Conservation (phyloP, 352 stramenopile genomes). For the Lagenidium sp. region DNA sequence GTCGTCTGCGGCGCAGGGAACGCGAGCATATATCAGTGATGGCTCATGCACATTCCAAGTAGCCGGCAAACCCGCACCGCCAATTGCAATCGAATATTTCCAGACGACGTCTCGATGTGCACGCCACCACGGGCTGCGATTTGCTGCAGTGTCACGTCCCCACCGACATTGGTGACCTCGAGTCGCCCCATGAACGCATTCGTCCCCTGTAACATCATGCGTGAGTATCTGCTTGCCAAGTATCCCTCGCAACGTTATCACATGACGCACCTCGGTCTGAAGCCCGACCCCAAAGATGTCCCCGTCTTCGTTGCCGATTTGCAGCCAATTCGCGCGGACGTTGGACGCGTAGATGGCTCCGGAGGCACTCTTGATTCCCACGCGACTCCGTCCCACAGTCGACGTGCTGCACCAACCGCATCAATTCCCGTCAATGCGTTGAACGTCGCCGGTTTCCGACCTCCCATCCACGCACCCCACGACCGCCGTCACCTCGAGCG, state of each 20-base stretch:
- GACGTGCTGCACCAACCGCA: conserved; percentile 17
- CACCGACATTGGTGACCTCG: conserved; percentile 46
- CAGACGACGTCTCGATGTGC: conserved; percentile 57
- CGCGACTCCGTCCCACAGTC: conserved; percentile 36
- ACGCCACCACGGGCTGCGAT: conserved; percentile 41
- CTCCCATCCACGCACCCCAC: conserved; percentile 27
- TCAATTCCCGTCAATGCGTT: background rate
- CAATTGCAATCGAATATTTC: conserved; percentile 48
- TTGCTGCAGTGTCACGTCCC: conserved; percentile 41
- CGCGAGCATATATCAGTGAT: too few relatives aligned
- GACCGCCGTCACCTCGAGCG: conserved; percentile 24
- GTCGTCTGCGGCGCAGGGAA: conserved; percentile 24
- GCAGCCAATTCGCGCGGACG: conserved; percentile 50
- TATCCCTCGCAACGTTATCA: too few relatives aligned
- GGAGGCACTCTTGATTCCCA: conserved; percentile 32
- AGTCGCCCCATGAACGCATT: conserved; percentile 62
- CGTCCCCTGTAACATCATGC: conserved; percentile 22
- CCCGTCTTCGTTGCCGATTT: conserved; percentile 31
- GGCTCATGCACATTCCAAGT: too few relatives aligned
- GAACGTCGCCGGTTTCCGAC: too few relatives aligned
- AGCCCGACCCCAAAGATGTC: conserved; percentile 28
- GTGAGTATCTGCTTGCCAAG: background rate
- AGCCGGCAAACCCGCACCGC: conserved; percentile 12
- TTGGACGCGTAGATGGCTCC: conserved; percentile 30
- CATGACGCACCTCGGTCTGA: conserved; percentile 25